A percentile compares a stretch with the other conserved stretches of the same genome.
Conservation (phyloP, 2,329 filamentous ascomycete genomes). For the Drechslera avenae region DNA sequence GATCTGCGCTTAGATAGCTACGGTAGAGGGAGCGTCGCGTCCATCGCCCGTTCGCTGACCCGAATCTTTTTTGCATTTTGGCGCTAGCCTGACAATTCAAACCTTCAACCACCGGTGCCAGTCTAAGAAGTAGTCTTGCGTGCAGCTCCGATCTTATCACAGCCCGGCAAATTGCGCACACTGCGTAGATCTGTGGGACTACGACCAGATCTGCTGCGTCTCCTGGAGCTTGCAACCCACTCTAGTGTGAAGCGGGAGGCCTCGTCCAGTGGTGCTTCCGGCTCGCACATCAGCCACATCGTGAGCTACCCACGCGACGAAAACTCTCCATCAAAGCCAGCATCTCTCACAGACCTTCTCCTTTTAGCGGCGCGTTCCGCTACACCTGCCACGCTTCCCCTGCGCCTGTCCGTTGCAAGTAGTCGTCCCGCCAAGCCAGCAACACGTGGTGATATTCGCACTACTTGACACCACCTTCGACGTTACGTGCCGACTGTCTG, state of each 20-base stretch:
- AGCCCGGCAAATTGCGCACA: slow-evolving; percentile 3
- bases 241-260: background rate
- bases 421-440: slow-evolving; percentile 7
- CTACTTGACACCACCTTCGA: slow-evolving; percentile 13
- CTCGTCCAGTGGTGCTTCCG: no score
- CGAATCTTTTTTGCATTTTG: background rate
- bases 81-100: slow-evolving; percentile 2
- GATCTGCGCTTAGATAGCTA: slow-evolving; percentile 5
- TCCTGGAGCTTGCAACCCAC: slow-evolving; percentile 5
- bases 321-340: slow-evolving; percentile 2
- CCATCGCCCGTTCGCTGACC: background rate
- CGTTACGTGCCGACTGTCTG: background rate
- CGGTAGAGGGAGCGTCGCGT: background rate
- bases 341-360: background rate
- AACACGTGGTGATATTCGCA: slow-evolving; percentile 3
- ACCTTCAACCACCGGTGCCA: slow-evolving; percentile 2
- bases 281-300: slow-evolving; percentile 7
- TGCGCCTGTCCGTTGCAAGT: background rate
- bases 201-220: slow-evolving; percentile 2
- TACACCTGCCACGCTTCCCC: background rate
- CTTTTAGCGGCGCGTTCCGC: slow-evolving; percentile 1
- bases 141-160: slow-evolving; percentile 2
- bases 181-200: slow-evolving; percentile 1
- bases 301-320: slow-evolving; percentile 2
- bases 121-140: background rate